Percentiles rank a stretch among this genome's conserved stretches.
phyloP scores from a whole-genome alignment of 1,139 yeast genomes.

The Candida sp. region DNA sequence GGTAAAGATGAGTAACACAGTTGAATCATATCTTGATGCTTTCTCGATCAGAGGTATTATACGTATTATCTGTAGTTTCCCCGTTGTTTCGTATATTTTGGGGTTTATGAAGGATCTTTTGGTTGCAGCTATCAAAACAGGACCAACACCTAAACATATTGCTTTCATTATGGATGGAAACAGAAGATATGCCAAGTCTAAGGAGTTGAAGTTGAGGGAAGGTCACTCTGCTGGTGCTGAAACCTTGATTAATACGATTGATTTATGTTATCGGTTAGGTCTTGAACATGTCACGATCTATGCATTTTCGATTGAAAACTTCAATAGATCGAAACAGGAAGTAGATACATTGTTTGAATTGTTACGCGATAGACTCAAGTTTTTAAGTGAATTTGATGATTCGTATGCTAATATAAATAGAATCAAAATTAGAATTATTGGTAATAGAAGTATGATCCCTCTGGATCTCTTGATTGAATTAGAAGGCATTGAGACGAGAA shows the following conservation, averaged over 20 bases:
- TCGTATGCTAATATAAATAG: conserved; percentile 27
- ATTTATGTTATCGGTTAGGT: conserved; percentile 81
- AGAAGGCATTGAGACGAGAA: conserved; percentile 37
- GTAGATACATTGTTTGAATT: conserved; percentile 49
- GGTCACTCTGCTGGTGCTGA: conserved; percentile 95
- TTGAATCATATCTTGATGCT: conserved; percentile 11
- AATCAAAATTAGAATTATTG: conserved; percentile 42
- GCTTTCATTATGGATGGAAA: conserved; percentile 99
- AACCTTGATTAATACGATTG: conserved; percentile 74
- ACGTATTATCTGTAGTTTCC: conserved; percentile 16
- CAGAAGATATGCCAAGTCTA: conserved; percentile 75
- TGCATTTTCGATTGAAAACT: conserved; percentile 89
- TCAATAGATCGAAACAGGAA: conserved; percentile 48
- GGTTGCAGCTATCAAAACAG: conserved; percentile 35
- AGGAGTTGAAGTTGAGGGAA: conserved; percentile 74
- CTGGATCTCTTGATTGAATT: conserved; percentile 41
- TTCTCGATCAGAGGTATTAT: conserved; percentile 10
- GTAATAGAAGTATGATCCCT: conserved; percentile 47
- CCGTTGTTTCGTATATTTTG: conserved; percentile 20
- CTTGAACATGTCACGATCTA: conserved; percentile 84
- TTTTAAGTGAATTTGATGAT: conserved; percentile 26
- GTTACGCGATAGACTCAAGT: conserved; percentile 34
- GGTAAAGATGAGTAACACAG: neutral
- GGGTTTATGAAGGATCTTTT: conserved; percentile 28
- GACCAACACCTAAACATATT: conserved; percentile 64